These are phyloP conservation scores for Pythium graminicola DNA, from an alignment of 352 stramenopile genomes.

Conservation along the genomic window DNA sequence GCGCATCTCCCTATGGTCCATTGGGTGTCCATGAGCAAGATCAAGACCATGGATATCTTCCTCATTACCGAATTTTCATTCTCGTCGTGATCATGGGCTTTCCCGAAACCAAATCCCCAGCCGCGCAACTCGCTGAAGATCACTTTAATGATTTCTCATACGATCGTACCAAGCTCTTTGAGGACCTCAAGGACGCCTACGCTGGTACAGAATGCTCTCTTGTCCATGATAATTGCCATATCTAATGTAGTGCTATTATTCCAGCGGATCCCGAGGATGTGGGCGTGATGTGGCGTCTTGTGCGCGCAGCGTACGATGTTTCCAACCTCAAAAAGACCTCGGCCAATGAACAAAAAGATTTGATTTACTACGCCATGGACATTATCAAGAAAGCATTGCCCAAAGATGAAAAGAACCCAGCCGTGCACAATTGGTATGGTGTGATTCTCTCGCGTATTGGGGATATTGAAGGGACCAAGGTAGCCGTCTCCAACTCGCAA, in stretches of 20 bases:
- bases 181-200: constrained; percentile 39
- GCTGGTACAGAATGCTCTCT: neutral
- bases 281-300: constrained; percentile 28
- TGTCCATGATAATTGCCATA: neutral
- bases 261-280: constrained; percentile 26
- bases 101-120: constrained; percentile 32
- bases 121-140: constrained; percentile 65
- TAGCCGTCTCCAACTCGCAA: constrained; percentile 64
- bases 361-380: constrained; percentile 47
- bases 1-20: constrained; percentile 3
- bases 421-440: constrained; percentile 75
- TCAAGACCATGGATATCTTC: constrained; percentile 11
- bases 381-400: constrained; percentile 41
- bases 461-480: constrained; percentile 55
- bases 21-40: too few species aligned
- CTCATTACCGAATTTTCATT: neutral
- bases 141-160: constrained; percentile 72
- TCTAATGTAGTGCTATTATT: neutral
- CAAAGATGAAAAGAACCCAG: constrained; percentile 24
- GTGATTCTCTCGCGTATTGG: constrained; percentile 59
- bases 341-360: constrained; percentile 29
- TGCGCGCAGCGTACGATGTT: constrained; percentile 34
- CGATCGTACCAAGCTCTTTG: constrained; percentile 61
- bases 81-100: constrained; percentile 17
- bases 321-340: constrained; percentile 27